A percentile compares a stretch with the other conserved stretches of the same genome.
These are phyloP conservation scores for Cudoniella acicularis DNA, from an alignment of 495 filamentous ascomycete genomes.

Conservation along the genomic window DNA sequence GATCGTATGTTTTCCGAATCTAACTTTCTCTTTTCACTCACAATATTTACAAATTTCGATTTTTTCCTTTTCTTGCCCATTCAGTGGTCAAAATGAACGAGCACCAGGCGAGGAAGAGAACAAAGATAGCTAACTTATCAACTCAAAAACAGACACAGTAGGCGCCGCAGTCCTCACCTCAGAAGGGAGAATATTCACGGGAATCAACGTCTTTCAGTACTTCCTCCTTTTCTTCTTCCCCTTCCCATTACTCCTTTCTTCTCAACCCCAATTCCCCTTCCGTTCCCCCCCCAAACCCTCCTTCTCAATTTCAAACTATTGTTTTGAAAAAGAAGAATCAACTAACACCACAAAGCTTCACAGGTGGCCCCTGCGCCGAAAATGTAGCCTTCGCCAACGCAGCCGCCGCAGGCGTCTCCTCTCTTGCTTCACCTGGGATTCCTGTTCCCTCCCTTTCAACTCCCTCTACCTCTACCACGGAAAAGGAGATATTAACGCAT, in stretches of 20 bases:
- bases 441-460: neutral
- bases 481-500: neutral
- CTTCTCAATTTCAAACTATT: neutral
- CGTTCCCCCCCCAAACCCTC: neutral
- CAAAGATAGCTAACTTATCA: no score
- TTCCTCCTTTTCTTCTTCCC: neutral
- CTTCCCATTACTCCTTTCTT: neutral
- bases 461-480: neutral
- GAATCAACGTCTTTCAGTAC: neutral
- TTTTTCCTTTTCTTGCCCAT: neutral
- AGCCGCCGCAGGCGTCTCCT: constrained; percentile 25
- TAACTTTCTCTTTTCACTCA: neutral
- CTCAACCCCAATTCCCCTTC: neutral
- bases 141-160: neutral
- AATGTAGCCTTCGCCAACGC: neutral
- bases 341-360: neutral
- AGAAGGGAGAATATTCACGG: neutral
- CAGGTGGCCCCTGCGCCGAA: neutral
- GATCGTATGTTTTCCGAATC: neutral
- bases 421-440: neutral
- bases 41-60: neutral
- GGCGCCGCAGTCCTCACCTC: neutral
- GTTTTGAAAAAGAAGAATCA: no score
- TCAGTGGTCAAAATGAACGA: neutral
- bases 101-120: no score